These are phyloP conservation scores for Brassica balearica DNA, from an alignment of 441 rosid species.

Conservation along the genomic window DNA sequence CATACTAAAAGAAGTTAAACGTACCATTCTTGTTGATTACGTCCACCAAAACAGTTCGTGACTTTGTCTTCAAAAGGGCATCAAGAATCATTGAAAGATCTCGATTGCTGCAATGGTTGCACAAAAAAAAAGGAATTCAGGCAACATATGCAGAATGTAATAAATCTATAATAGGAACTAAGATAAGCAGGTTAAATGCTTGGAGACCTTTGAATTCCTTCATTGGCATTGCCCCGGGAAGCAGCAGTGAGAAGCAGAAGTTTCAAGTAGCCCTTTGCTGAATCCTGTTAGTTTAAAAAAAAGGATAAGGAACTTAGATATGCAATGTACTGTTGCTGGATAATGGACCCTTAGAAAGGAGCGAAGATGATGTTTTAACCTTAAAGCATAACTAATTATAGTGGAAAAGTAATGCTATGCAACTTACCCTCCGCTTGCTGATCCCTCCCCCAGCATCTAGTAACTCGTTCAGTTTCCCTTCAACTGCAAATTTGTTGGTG, in stretches of 20 bases:
- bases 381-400: background rate
- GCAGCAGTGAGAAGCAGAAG: conserved; percentile 97
- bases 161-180: conserved; percentile 24
- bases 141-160: conserved; percentile 50
- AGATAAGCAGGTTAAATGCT: conserved; percentile 31
- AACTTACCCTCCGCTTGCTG: conserved; percentile 89
- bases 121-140: conserved; percentile 40
- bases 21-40: conserved; percentile 94
- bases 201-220: conserved; percentile 91
- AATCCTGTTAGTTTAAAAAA: conserved; percentile 62
- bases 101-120: conserved; percentile 76
- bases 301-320: conserved; percentile 24
- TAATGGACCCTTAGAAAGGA: background rate
- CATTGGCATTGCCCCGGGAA: conserved; percentile 71
- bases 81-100: conserved; percentile 99
- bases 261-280: conserved; percentile 92
- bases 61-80: conserved; percentile 94
- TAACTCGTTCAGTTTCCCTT: conserved; percentile 95
- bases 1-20: conserved; percentile 38
- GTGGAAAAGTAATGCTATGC: conserved; percentile 24
- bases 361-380: background rate
- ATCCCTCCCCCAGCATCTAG: conserved; percentile 96
- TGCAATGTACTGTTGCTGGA: conserved; percentile 12
- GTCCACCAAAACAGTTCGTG: conserved; percentile 77
- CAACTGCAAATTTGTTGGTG: conserved; percentile 63